Conservation (phyloP, 176 grass and related monocot species). For the Tillandsia fasciculata region DNA sequence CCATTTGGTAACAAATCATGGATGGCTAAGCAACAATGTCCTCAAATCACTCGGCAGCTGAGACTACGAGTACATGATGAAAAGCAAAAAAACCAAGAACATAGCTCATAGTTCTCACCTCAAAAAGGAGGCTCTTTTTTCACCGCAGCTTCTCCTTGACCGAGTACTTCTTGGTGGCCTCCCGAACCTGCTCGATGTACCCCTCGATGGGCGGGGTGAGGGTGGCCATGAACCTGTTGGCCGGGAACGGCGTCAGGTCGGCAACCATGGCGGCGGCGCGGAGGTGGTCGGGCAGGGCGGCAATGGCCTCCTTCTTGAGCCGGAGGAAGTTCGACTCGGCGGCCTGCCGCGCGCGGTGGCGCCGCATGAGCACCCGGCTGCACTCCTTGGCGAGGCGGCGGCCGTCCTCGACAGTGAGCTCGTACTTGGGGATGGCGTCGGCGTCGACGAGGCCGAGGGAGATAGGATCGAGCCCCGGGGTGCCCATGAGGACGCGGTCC, state of each 20-base stretch:
- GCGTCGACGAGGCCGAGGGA: slow-evolving; percentile 77
- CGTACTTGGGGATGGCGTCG: slow-evolving; percentile 65
- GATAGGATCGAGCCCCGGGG: slow-evolving; percentile 63
- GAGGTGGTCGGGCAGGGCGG: slow-evolving; percentile 64
- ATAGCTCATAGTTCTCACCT: background rate
- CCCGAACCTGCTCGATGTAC: slow-evolving; percentile 55
- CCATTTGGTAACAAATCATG: no score
- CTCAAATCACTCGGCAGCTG: no score
- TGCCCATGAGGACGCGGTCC: slow-evolving; percentile 45
- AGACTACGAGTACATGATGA: background rate
- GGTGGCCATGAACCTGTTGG: slow-evolving; percentile 70
- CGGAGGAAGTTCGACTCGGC: slow-evolving; percentile 48
- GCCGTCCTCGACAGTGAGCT: slow-evolving; percentile 71
- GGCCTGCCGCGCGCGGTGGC: slow-evolving; percentile 58
- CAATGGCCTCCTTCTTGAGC: slow-evolving; percentile 70
- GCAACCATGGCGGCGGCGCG: slow-evolving; percentile 55
- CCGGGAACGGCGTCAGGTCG: slow-evolving; percentile 68
- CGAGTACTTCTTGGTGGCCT: slow-evolving; percentile 50
- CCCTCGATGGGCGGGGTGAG: slow-evolving; percentile 91
- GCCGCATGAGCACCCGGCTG: slow-evolving; percentile 72
- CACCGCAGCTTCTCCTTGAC: slow-evolving; percentile 65
- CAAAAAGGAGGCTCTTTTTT: slow-evolving; percentile 15
- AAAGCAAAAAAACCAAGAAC: slow-evolving; percentile 2
- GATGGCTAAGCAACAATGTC: no score
- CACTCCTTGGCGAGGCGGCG: slow-evolving; percentile 62